These are phyloP conservation scores for Candida piceae DNA, from an alignment of 805 yeast genomes.

Conservation along the genomic window DNA sequence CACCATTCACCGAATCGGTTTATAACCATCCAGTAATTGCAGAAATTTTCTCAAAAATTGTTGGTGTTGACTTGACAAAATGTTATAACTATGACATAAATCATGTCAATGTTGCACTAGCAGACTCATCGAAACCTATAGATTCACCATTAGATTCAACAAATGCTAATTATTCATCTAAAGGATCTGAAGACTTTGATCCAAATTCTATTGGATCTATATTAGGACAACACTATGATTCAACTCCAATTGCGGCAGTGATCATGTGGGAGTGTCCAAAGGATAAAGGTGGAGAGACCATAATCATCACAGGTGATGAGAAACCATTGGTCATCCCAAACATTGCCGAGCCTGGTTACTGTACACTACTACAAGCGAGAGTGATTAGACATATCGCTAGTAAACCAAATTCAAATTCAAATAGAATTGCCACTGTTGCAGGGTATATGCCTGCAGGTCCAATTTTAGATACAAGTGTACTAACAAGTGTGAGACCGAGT, in stretches of 20 bases:
- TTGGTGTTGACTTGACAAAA: conserved; percentile 42
- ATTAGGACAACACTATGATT: conserved; percentile 44
- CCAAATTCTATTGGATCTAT: conserved; percentile 33
- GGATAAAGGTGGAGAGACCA: conserved; percentile 47
- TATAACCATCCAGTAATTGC: conserved; percentile 48
- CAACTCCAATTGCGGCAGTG: conserved; percentile 45
- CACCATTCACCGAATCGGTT: conserved; percentile 46
- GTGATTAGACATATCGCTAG: conserved; percentile 44
- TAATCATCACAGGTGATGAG: conserved; percentile 41
- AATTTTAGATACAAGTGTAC: conserved; percentile 28
- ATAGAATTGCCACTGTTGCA: conserved; percentile 31
- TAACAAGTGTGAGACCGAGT: conserved; percentile 32
- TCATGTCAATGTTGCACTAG: conserved; percentile 46
- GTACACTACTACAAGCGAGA: conserved; percentile 43
- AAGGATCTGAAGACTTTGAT: conserved; percentile 24
- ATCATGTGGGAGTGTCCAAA: conserved; percentile 44
- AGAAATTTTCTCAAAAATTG: conserved; percentile 43
- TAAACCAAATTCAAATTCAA: conserved; percentile 35
- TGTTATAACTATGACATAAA: conserved; percentile 50
- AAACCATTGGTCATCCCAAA: conserved; percentile 20
- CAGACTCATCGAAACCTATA: conserved; percentile 12
- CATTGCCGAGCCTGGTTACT: conserved; percentile 43
- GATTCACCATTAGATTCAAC: conserved; percentile 15
- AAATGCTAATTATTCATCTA: conserved; percentile 9
- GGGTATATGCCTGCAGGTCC: conserved; percentile 29